Base-by-base conservation (phyloP, 176 grass and related monocot species). In the Carex kokanica region DNA sequence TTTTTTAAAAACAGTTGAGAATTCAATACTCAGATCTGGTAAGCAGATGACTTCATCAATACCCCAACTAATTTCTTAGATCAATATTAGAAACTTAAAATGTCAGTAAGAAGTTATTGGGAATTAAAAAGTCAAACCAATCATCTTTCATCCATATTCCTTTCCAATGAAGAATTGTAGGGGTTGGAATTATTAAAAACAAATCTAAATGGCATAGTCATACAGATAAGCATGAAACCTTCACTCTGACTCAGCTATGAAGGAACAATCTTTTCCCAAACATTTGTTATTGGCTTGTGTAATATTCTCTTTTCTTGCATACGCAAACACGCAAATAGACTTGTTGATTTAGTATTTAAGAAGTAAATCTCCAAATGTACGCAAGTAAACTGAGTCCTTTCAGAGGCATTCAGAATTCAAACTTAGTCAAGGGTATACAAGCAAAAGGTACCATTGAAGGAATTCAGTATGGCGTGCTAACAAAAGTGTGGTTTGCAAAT, bases 171-270 rank as follows among this genome's bases (percentile, higher is more conserved):
- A 51, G 34, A 81, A 6, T 25, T 7, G n/a, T 64, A 34, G n/a
- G n/a, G 34, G 12, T 49, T 9, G 69, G 43, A 4, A 74, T 12
- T 65, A 59, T 80, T 25, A 64, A 64, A 41, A 81, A 51, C 64
- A 65, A 15, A 51, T 81, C 59, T 60, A 63, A 64, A 43, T 65
- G 65, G 79, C 27, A 23, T 64, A 49, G 17, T 81, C 58, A 45
- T 65, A 36, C 79, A 65, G 79, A 81, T 81, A 81, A 81, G 59
- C 2, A 62, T 64, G 58, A 65, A 49, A 63, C 3, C 54, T 81
- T 51, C 5, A 60, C 34, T 20, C 25, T 47, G 57, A 40, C 55
- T 61, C 54, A 38, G 23, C 45, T 74, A 74, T 5, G 20, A 41
- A 80, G 57, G 78, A 43, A 65, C 11, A 63, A 64, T 40, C 15